Base-by-base conservation (phyloP, 805 yeast species). In the Monosporozyma solicola region DNA sequence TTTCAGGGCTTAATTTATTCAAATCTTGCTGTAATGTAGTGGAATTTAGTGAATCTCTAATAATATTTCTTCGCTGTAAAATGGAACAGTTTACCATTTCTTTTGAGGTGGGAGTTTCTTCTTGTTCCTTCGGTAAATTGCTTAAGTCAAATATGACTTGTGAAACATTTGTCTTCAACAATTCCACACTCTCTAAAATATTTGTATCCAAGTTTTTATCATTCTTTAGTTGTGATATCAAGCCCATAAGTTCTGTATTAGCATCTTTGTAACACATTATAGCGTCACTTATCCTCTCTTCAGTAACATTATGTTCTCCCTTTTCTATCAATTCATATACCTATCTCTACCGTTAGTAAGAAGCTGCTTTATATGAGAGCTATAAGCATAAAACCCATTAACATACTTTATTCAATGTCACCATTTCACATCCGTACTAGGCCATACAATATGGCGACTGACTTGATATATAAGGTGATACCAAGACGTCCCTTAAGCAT, bases 241-340 rank as follows among this genome's bases (percentile, higher is more conserved):
- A 53, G 13, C 55, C 52, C n/a, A 29, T 37, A 0, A 56, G 45
- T 27, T 54, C 53, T 6, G 16, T 39, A 13, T 25, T n/a, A 2
- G 55, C 48, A 2, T 51, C 49, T 16, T 48, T 53, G 32, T 56
- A 58, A 24, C 35, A 47, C 16, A 20, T 27, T 33, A 51, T 29
- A 16, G 54, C 43, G 10, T 47, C 52, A 32, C 13, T 51, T 37
- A 70, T 71, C 45, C 79, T 77, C 8, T 75, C 75, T 47, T 72
- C 69, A 32, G 72, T 55, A 1, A 74, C 71, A 11, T 78, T 73
- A 29, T 68, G 63, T 55, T 83, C 85, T 0, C 85, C 87, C 47
- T 69, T 72, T 52, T 76, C 77, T 20, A 80, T 80, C 3, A 75
- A 63, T 31, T 73, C 73, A 56, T 80, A 81, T 2, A 78, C 78